phyloP scores from a whole-genome alignment of 192 early-diverging fungal species.

The Geranomyces michiganensis region DNA sequence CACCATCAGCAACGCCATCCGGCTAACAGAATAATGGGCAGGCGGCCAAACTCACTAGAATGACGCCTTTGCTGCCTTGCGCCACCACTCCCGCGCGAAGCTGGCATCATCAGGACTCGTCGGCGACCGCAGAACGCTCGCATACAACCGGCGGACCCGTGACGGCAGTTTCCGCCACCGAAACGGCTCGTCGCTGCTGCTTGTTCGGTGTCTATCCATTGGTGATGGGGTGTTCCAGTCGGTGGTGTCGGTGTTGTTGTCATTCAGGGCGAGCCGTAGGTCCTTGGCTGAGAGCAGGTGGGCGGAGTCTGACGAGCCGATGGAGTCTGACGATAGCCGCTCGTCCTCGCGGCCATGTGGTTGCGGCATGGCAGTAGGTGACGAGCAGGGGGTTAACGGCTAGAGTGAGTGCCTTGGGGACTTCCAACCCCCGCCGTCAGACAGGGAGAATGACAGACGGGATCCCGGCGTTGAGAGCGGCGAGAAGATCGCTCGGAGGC shows the following conservation, averaged over 20 bases:
- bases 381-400: too few species aligned
- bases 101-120: neutral
- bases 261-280: neutral
- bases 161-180: neutral
- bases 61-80: neutral
- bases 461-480: too few species aligned
- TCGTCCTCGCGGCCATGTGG: conserved; percentile 1
- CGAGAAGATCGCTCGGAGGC: too few species aligned
- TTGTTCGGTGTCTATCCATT: neutral
- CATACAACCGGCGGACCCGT: neutral
- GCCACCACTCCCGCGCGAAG: conserved; percentile 3
- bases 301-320: conserved; percentile 14
- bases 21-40: neutral
- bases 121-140: neutral
- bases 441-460: too few species aligned
- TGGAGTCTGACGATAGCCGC: neutral
- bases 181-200: neutral
- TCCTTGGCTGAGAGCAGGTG: conserved; percentile 10
- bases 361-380: too few species aligned
- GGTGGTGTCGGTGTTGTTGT: neutral
- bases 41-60: neutral
- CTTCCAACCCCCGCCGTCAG: too few species aligned
- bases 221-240: neutral
- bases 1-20: neutral
- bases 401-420: too few species aligned